Evolutionary conservation across 495 filamentous ascomycete genomes (phyloP).

Genomic region (Penicillium pancosmium): DNA sequence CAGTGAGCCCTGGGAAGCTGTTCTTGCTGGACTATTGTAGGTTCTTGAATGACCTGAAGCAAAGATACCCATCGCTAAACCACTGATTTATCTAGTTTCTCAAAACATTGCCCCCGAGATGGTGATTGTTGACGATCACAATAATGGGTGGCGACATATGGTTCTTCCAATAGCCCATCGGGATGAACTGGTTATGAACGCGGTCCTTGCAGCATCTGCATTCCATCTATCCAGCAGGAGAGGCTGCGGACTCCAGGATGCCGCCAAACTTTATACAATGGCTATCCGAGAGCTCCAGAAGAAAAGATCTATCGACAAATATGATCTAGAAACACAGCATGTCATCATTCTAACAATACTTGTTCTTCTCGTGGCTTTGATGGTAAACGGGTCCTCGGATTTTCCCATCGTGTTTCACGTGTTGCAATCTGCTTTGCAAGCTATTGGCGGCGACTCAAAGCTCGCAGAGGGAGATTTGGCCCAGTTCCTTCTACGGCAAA

Average conservation of each 20-base stretch:
- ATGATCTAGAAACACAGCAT: neutral
- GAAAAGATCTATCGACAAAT: neutral
- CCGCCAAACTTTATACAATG: neutral
- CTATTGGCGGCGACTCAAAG: neutral
- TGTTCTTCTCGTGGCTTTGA: slow-evolving; percentile 2
- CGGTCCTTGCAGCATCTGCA: neutral
- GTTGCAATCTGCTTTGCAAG: neutral
- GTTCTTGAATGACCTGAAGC: neutral
- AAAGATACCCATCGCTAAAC: neutral
- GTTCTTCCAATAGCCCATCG: neutral
- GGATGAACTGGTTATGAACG: neutral
- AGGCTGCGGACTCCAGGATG: neutral
- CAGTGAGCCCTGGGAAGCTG: neutral
- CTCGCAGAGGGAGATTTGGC: neutral
- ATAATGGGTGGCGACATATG: slow-evolving; percentile 2
- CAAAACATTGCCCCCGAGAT: neutral
- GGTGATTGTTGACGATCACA: neutral
- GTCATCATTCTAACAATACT: neutral
- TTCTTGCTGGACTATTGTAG: slow-evolving; percentile 1
- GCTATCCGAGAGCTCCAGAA: neutral
- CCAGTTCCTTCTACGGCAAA: neutral
- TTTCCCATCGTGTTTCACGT: neutral
- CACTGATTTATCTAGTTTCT: neutral
- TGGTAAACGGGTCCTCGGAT: neutral
- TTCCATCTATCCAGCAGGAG: neutral